These are phyloP conservation scores for Calycina marina DNA, from an alignment of 2,329 filamentous ascomycete species.

Conservation along the genomic window DNA sequence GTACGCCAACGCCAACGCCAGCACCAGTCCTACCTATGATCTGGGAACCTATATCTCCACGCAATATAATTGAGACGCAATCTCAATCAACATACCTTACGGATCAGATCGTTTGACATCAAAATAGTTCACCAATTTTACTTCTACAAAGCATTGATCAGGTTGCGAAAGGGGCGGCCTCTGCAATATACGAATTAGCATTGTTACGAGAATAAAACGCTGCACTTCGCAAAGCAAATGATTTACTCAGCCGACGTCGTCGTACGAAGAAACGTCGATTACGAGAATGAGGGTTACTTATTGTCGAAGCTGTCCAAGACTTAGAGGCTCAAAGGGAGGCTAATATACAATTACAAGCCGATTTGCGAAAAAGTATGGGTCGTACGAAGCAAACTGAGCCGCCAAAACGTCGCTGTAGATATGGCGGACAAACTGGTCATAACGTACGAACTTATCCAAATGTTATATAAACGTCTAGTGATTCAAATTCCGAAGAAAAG, in stretches of 20 bases:
- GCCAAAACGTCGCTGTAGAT: neutral
- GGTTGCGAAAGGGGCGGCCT: neutral
- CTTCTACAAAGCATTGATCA: neutral
- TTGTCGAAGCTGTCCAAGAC: neutral
- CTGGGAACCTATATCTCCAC: neutral
- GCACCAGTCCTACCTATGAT: neutral
- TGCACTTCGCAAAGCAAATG: neutral
- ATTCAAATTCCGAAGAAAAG: neutral
- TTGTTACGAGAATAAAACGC: neutral
- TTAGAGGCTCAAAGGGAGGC: neutral
- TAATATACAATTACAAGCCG: neutral
- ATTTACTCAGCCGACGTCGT: neutral
- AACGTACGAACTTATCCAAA: slow-evolving; percentile 1
- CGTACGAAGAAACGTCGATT: too few species aligned
- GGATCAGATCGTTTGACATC: neutral
- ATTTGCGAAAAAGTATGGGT: neutral
- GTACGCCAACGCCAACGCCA: neutral
- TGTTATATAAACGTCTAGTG: neutral
- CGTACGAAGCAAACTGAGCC: neutral
- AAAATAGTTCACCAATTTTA: neutral
- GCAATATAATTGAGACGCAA: neutral
- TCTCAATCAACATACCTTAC: neutral
- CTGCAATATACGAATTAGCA: neutral
- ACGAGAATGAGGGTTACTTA: too few species aligned
- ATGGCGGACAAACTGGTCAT: neutral